Evolutionary conservation across 768 basidiomycete species (phyloP).

Genomic region (Leccinellum luteum): DNA sequence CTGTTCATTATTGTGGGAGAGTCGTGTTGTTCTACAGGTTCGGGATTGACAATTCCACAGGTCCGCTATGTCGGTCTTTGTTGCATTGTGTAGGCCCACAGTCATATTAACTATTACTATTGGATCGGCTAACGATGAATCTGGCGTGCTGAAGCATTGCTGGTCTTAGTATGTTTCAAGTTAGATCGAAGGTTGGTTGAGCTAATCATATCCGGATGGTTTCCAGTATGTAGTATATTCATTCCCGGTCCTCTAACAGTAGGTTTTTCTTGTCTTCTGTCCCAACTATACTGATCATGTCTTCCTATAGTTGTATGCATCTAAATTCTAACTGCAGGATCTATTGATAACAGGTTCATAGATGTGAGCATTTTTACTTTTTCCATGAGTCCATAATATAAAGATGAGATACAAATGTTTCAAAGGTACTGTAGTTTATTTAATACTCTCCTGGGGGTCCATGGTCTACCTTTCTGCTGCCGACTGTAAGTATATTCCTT

Average conservation of each 20-base stretch:
- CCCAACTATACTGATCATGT: background rate
- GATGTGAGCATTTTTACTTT: slow-evolving; percentile 8
- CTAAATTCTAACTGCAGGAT: background rate
- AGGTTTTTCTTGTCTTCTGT: background rate
- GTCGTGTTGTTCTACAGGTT: too few relatives aligned
- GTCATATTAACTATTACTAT: too few relatives aligned
- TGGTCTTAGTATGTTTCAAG: background rate
- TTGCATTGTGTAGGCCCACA: slow-evolving; percentile 1
- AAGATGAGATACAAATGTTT: background rate
- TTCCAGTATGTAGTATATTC: slow-evolving; percentile 2
- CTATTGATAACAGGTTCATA: background rate
- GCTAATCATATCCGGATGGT: background rate
- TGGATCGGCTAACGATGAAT: background rate
- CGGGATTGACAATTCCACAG: background rate
- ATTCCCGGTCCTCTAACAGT: slow-evolving; percentile 2
- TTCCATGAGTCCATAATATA: background rate
- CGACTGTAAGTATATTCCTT: slow-evolving; percentile 4
- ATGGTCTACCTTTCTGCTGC: slow-evolving; percentile 6
- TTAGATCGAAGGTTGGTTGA: background rate
- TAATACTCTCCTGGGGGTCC: slow-evolving; percentile 1
- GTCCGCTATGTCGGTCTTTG: background rate
- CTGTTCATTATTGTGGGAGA: slow-evolving; percentile 6
- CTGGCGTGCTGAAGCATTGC: background rate
- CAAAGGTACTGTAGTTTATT: slow-evolving; percentile 1
- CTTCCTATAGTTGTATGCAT: background rate